Base-by-base conservation (phyloP, 1,284 basidiomycete species). In the Mycena citricolor region DNA sequence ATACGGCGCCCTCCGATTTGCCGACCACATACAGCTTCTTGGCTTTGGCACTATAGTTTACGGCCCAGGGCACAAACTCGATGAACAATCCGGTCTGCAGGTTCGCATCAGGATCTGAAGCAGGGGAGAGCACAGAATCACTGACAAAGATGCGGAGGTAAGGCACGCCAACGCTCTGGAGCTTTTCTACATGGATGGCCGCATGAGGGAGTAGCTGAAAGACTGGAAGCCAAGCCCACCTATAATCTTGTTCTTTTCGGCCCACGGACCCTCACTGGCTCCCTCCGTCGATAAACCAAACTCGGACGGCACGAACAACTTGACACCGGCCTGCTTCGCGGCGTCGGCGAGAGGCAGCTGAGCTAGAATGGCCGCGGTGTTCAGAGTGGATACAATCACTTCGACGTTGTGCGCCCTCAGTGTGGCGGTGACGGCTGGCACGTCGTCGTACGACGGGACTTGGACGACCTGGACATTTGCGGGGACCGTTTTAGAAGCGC, bases 51-150 rank as follows among this genome's bases (percentile, higher is more conserved):
- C n/a, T n/a, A 22, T 40, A 40, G 17, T 30, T 47, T 11, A 40
- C 21, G 12, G 55, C 28, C 32, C 32, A 50, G 2, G 52, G 53
- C 20, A 58, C 37, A 20, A 19, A 44, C 14, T 54, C 49, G 14
- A 42, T 47, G 45, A 59, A 60, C 10, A 47, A 12, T n/a, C 60
- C 57, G 25, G 40, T 54, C 61, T 58, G 30, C 20, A 19, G 16
- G 4, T 19, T 22, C 19, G 32, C n/a, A n/a, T n/a, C n/a, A n/a
- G 11, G 19, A n/a, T 25, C 3, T 3, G 30, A 25, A 19, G 5
- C 16, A 19, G 14, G 19, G 21, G 5, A 11, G 26, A 1, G 12
- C 12, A 8, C 14, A 13, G 5, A 4, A 49, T n/a, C n/a, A n/a
- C 56, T 28, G 13, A 57, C 57, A 29, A 41, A 58, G 44, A 60